Conservation (phyloP, 2,329 filamentous ascomycete species). For the Arthrobotrys pseudoclavata region DNA sequence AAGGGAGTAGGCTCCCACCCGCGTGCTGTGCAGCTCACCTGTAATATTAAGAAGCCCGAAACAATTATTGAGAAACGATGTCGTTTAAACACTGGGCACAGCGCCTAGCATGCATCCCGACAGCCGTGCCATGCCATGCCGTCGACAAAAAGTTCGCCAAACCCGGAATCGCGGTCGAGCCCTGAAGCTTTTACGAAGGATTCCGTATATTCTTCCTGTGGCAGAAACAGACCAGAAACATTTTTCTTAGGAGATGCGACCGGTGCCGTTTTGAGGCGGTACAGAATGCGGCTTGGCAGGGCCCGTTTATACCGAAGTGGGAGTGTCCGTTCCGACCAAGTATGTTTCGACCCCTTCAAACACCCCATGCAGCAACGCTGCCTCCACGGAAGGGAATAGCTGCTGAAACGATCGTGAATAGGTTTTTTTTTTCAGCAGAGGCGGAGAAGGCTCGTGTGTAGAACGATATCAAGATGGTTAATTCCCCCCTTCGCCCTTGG, state of each 20-base stretch:
- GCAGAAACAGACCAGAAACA: constrained; percentile 48
- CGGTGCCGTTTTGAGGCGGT: constrained; percentile 35
- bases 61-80: constrained; percentile 31
- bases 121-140: constrained; percentile 2
- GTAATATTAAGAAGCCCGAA: constrained; percentile 29
- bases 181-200: not conserved
- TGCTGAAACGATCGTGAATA: constrained; percentile 37
- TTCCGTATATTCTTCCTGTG: not conserved
- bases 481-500: constrained; percentile 14
- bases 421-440: not conserved
- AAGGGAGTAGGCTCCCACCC: constrained; percentile 1
- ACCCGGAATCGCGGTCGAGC: constrained; percentile 10
- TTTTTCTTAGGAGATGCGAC: constrained; percentile 33
- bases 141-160: constrained; percentile 4
- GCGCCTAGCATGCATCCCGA: constrained; percentile 16
- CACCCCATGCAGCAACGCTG: constrained; percentile 41
- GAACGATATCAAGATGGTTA: constrained; percentile 49
- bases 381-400: constrained; percentile 26
- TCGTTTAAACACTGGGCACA: constrained; percentile 24
- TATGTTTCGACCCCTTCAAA: constrained; percentile 53
- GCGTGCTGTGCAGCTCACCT: not conserved
- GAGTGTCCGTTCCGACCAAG: constrained; percentile 43
- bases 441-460: constrained; percentile 4
- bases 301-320: constrained; percentile 15
- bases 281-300: constrained; percentile 39